Evolutionary conservation across 345 rosid genomes (phyloP), one percentile per base, ranked within the genome.

Genomic region (Populus tremula): DNA sequence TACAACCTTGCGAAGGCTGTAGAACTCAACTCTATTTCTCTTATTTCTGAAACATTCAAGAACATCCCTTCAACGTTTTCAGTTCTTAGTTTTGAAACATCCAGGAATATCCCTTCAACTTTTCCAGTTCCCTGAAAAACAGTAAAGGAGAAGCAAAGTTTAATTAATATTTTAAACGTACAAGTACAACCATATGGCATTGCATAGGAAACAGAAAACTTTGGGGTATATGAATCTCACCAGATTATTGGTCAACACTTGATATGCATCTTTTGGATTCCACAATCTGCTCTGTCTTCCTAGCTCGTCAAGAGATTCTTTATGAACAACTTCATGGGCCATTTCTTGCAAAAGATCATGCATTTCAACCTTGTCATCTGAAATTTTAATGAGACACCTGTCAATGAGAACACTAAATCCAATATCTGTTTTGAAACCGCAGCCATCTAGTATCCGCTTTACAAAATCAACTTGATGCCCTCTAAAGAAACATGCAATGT

Each of bases 321-420:
- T 45, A 2, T 35, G 76, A 54, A 50, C 67, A 36, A 72, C 56
- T 21, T 54, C 49, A 18, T n/a, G 66, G 21, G 11, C 67, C 67
- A 72, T 72, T 50, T 72, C 50, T 21, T 35, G 33, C 13, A 36
- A 47, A 20, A 72, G 23, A 54, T 54, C 59, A 47, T 70, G 73
- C 21, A 70, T 70, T 11, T 33, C 49, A 3, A 70, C 14, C 36
- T 41, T 70, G 20, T 11, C 21, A 18, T 14, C 17, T 11, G 29
- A 18, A 25, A 38, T 18, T 5, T 45, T 67, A 35, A 67, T 67
- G 21, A 67, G 71, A 25, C 41, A 67, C 12, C 5, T 67, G 38
- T 67, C 50, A 35, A 67, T 21, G 2, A 38, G 39, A 38, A 38
- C 41, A 38, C 41, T 38, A 7, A 38, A 38, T 7, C 41, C 41